Percentiles rank a stretch among this genome's conserved stretches.
Conservation (phyloP, 2,329 filamentous ascomycete species). For the Aspergillaceae sp. region DNA sequence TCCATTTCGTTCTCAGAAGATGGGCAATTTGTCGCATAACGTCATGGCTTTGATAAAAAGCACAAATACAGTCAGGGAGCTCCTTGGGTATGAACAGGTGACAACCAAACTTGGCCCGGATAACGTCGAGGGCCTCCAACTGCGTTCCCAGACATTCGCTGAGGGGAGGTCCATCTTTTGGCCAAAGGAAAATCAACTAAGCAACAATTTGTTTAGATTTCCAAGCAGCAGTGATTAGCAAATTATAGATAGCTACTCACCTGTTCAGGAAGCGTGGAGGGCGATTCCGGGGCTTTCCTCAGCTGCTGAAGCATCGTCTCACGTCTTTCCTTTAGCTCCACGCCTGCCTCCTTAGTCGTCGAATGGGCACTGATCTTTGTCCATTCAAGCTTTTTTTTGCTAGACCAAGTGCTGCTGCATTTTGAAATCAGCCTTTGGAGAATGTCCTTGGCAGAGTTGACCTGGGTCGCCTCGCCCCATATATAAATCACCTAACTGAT, state of each 20-base stretch:
- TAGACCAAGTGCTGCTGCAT: constrained; percentile 7
- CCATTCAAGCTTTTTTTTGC: constrained; percentile 14
- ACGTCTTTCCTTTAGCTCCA: constrained; percentile 15
- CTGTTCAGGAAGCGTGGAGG: constrained; percentile 16
- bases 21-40: constrained; percentile 30
- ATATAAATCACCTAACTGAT: constrained; percentile 13
- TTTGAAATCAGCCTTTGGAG: constrained; percentile 12
- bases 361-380: constrained; percentile 19
- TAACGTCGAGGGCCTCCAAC: constrained; percentile 37
- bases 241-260: constrained; percentile 8
- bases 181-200: constrained; percentile 39
- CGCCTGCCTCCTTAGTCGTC: constrained; percentile 15
- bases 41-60: constrained; percentile 24
- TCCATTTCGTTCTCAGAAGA: constrained; percentile 20
- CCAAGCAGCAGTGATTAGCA: neutral
- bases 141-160: constrained; percentile 33
- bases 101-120: constrained; percentile 34
- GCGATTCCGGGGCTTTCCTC: constrained; percentile 17
- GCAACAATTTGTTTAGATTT: neutral
- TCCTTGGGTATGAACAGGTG: constrained; percentile 32
- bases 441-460: constrained; percentile 14
- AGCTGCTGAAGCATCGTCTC: constrained; percentile 17
- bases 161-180: constrained; percentile 33
- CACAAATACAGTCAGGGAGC: constrained; percentile 21
- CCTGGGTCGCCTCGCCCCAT: constrained; percentile 20